phyloP scores from a whole-genome alignment of 2,329 filamentous ascomycete genomes.

The Colletotrichum agaves region DNA sequence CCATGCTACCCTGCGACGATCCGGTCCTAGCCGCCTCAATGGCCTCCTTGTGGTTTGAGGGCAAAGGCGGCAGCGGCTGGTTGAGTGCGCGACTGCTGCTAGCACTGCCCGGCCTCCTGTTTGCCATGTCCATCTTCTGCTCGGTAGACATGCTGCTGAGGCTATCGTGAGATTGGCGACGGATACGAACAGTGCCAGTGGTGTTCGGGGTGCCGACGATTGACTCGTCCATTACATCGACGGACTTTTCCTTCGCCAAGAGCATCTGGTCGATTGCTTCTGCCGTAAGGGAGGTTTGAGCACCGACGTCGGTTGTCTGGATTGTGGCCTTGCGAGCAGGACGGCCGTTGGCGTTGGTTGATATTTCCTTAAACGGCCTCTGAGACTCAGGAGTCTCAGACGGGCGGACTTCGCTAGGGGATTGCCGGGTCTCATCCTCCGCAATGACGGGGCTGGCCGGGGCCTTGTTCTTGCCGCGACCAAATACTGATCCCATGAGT shows the following conservation, averaged over 20 bases:
- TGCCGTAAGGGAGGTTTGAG: constrained; percentile 87
- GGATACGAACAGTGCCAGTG: constrained; percentile 54
- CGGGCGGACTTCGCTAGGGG: constrained; percentile 52
- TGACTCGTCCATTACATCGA: constrained; percentile 49
- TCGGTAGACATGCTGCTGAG: constrained; percentile 51
- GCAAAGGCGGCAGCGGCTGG: constrained; percentile 74
- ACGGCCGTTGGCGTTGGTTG: constrained; percentile 63
- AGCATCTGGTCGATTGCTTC: constrained; percentile 83
- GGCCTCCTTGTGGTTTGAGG: constrained; percentile 82
- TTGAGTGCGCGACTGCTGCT: constrained; percentile 67
- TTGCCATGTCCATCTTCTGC: constrained; percentile 20
- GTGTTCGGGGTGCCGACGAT: constrained; percentile 51
- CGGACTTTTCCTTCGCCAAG: constrained; percentile 57
- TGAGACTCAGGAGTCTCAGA: constrained; percentile 65
- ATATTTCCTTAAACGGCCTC: constrained; percentile 70
- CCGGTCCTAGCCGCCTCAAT: constrained; percentile 81
- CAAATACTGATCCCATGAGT: constrained; percentile 56
- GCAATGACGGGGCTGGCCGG: constrained; percentile 62
- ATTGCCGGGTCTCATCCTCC: constrained; percentile 72
- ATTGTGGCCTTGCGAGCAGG: constrained; percentile 51
- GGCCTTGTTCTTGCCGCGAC: constrained; percentile 55
- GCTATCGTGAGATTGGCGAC: constrained; percentile 60
- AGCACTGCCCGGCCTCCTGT: constrained; percentile 75
- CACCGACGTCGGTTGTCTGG: constrained; percentile 74
- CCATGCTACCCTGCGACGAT: constrained; percentile 73